phyloP scores from a whole-genome alignment of 371 early-diverging fungal genomes.

The Apophysomyces trapeziformis region DNA sequence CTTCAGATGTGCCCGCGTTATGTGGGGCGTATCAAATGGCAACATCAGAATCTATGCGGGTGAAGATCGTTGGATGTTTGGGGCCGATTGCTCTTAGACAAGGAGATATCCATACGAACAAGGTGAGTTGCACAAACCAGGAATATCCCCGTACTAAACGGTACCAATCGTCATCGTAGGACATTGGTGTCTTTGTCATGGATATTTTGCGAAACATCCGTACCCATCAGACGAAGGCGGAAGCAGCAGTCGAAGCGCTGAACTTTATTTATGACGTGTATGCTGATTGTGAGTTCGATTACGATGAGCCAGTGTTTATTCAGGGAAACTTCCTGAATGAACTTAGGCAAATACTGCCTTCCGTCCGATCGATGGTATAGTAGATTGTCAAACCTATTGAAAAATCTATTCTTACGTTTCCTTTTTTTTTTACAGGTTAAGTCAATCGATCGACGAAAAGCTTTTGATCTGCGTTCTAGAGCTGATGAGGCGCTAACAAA shows the following conservation, averaged over 20 bases:
- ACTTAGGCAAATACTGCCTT: conserved; percentile 59
- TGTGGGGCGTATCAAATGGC: conserved; percentile 54
- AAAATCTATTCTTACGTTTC: not conserved
- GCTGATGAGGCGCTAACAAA: conserved; percentile 85
- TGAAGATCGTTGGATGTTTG: conserved; percentile 77
- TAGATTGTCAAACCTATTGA: conserved; percentile 6
- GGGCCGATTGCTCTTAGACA: conserved; percentile 77
- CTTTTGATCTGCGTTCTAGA: conserved; percentile 71
- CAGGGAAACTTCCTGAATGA: conserved; percentile 63
- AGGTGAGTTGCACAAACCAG: conserved; percentile 51
- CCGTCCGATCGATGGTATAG: conserved; percentile 51
- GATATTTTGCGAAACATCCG: conserved; percentile 44
- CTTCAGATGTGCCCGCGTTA: conserved; percentile 52
- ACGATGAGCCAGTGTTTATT: conserved; percentile 85
- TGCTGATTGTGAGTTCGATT: conserved; percentile 82
- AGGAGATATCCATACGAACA: conserved; percentile 72
- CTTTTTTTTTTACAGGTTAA: conserved; percentile 50
- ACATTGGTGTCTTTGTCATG: conserved; percentile 38
- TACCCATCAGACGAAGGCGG: conserved; percentile 42
- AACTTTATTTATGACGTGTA: conserved; percentile 90
- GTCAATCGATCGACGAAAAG: conserved; percentile 74
- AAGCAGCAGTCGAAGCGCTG: conserved; percentile 73
- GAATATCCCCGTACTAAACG: not conserved
- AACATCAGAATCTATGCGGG: conserved; percentile 57
- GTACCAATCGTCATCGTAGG: conserved; percentile 22